These are phyloP conservation scores for Aspergillus egyptiacus DNA, from an alignment of 495 filamentous ascomycete species.

Conservation along the genomic window DNA sequence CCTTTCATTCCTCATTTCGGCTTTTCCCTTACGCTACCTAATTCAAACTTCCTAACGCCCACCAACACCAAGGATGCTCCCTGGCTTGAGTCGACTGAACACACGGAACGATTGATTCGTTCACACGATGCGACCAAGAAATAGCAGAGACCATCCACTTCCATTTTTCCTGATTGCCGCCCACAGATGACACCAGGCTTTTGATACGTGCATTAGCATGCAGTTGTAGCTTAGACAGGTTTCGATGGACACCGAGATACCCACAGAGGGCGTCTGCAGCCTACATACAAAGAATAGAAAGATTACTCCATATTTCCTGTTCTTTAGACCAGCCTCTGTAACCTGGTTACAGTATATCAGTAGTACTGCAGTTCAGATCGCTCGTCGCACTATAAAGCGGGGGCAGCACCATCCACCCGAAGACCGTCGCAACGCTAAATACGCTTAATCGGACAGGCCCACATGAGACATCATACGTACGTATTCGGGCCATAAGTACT, in stretches of 20 bases:
- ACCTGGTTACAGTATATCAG: too few relatives aligned
- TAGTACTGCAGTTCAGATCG: too few relatives aligned
- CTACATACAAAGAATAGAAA: conserved; percentile 17
- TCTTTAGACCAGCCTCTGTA: too few relatives aligned
- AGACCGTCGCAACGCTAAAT: conserved; percentile 9
- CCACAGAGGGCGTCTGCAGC: conserved; percentile 12
- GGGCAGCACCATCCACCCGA: background rate
- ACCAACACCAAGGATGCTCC: background rate
- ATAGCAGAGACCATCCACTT: background rate
- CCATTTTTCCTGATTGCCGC: conserved; percentile 9
- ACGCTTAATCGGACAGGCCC: conserved; percentile 1
- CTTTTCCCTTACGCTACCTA: conserved; percentile 5
- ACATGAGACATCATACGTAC: too few relatives aligned
- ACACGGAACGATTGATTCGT: background rate
- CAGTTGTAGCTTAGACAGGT: conserved; percentile 26
- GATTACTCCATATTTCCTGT: background rate
- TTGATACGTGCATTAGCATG: conserved; percentile 22
- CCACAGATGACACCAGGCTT: conserved; percentile 2
- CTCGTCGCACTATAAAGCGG: conserved; percentile 1
- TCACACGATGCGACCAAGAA: background rate
- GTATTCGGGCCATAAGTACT: too few relatives aligned
- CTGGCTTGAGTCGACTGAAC: background rate
- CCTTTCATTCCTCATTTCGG: conserved; percentile 14
- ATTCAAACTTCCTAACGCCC: background rate
- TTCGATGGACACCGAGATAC: conserved; percentile 21